Evolutionary conservation across 75 land plant species (phyloP), one percentile per base, ranked within the genome.

Genomic region (Pseudotsuga menziesii): DNA sequence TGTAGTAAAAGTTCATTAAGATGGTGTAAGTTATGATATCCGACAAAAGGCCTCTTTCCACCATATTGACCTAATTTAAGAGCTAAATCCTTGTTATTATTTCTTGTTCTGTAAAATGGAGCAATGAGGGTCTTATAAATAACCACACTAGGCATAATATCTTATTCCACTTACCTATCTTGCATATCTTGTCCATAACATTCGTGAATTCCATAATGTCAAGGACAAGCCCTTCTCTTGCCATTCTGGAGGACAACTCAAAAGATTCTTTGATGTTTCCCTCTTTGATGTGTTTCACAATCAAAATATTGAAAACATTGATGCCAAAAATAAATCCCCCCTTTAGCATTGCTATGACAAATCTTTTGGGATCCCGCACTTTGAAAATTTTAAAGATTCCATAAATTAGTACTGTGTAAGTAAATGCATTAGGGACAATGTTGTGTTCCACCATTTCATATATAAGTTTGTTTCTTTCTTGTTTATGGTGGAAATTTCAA

Each of bases 111-210:
- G 75, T 80, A 85, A 39, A 70, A 86, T 64, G 73, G 76, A 58
- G 80, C 74, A 67, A 86, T 86, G 7, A 86, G 36, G 20, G 88
- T 64, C 4, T 80, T 81, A 67, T 78, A 86, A 25, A 66, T 52
- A 75, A 78, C 44, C 25, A 44, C 57, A 76, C 83, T 80, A 44
- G 80, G 85, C 35, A 7, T 26, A 57, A 78, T 11, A 4, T 78
- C 78, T 39, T 73, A 16, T 29, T n/a, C 19, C 8, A 61, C 66
- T 59, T 60, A 12, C 79, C 75, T 22, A 58, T 61, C 48, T 70
- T 58, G 67, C 79, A 82, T 16, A 88, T 76, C 19, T 78, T 79
- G 58, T 82, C 75, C 3, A 89, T 73, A 25, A 87, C 77, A 69
- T 75, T 82, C 35, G 84, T 86, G 61, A 74, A 75, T 19, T 81